Conservation (phyloP, 495 filamentous ascomycete species). For the Penicillium flavigenum region DNA sequence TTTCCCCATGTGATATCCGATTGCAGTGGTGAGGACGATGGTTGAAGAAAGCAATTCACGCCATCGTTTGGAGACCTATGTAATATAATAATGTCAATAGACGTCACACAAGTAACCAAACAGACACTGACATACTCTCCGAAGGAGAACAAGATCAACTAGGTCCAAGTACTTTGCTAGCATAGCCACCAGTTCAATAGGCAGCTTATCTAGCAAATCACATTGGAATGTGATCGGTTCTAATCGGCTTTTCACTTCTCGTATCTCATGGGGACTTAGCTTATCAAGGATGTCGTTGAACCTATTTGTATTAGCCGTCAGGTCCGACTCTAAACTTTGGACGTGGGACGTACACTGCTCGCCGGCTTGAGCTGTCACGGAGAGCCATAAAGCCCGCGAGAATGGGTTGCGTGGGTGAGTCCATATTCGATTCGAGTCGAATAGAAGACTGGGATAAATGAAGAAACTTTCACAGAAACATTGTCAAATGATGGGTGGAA, state of each 20-base stretch:
- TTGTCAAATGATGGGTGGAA: not conserved
- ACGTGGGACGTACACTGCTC: not conserved
- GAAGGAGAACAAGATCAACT: slow-evolving; percentile 28
- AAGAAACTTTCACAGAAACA: not conserved
- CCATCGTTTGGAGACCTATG: slow-evolving; percentile 6
- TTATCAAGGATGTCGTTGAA: not conserved
- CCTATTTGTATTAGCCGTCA: not conserved
- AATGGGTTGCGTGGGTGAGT: not conserved
- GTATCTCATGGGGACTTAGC: slow-evolving; percentile 28
- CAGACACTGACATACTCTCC: slow-evolving; percentile 23
- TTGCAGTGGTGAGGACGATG: not conserved
- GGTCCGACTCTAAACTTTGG: not conserved
- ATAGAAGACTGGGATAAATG: not conserved
- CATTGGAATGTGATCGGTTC: slow-evolving; percentile 25
- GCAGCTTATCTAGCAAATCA: slow-evolving; percentile 38
- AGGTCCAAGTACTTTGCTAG: slow-evolving; percentile 27
- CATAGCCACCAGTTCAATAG: slow-evolving; percentile 32
- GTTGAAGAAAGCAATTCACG: not conserved
- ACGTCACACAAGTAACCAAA: not conserved
- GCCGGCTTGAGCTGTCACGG: not conserved
- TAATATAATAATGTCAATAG: not conserved
- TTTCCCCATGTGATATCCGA: not conserved
- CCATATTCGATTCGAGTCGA: not conserved
- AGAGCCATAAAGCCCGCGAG: not conserved
- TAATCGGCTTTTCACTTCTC: slow-evolving; percentile 28